Base-by-base conservation (phyloP, 176 grass and related monocot genomes). In the bread wheat (Triticum aestivum) region DNA sequence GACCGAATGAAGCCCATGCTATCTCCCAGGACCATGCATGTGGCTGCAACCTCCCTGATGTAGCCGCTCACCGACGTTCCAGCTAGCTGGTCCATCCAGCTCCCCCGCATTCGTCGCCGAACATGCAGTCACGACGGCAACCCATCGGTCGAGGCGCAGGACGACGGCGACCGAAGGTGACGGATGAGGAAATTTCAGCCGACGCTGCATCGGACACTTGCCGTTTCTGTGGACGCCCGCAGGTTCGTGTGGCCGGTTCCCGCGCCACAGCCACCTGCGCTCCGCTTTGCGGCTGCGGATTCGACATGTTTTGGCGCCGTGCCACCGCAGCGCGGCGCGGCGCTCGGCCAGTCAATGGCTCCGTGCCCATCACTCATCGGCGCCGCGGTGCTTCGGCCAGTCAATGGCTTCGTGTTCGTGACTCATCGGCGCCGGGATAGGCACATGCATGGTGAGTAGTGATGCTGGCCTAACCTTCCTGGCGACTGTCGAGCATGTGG, bases 181-280 rank as follows among this genome's bases (percentile, higher is more conserved):
- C 61, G 8, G 29, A 8, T 2, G 5, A 18, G 13, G 21, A 42
- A 52, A 39, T 90, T 71, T 42, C 79, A 58, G 39, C 3, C 29
- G 39, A 8, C 12, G 9, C 9, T 52, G 38, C 68, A 17, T 13
- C 8, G 9, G n/a, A 54, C 51, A 54, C 6, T 23, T 30, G 76
- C 38, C 81, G 10, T 81, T 72, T 88, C 69, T 41, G 62, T 88
- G 89, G 89, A 77, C 86, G 86, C 37, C n/a, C 69, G 3, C 75
- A 74, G 30, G 69, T 64, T 65, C 24, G 23, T 52, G 86, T 82
- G 82, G 82, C 69, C 62, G 27, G 30, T 9, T 32, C n/a, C 49
- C 11, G 33, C 27, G 45, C 81, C 68, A 32, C 80, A 6, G 32
- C 14, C 2, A 18, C 8, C 20, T 47, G 39, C 12, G 47, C 18